Base-by-base conservation (phyloP, 2,329 filamentous ascomycete species). In the Calonectria henricotiae region DNA sequence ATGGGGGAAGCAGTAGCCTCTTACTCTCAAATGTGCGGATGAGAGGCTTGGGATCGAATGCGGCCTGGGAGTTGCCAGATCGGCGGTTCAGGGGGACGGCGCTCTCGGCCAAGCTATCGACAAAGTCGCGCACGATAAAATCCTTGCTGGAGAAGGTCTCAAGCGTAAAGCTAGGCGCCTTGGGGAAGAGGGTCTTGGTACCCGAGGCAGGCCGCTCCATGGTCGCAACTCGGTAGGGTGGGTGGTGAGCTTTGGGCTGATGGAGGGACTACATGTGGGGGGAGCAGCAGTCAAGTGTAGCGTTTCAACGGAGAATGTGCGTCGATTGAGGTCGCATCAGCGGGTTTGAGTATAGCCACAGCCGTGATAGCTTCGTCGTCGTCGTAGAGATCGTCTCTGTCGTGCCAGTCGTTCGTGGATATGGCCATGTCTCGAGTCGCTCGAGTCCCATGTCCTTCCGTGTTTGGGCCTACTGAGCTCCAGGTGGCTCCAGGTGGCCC, bases 91-190 rank as follows among this genome's bases (percentile, higher is more conserved):
- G 86, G n/a, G 94, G 92, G 41, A 94, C 89, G 25, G 94, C 93
- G 76, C 88, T 93, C 73, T 98, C 95, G 62, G 96, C 96, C 68
- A 99, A 91, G 62, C 92, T 90, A 81, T 99, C 97, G 77, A 99
- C 92, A 81, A 99, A 99, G 85, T 99, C 96, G 79, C 97, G 95
- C 75, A 98, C 96, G 73, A 98, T 98, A 80, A 98, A 99, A 84
- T 98, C 96, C 78, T 93, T 93, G 81, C 88, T 93, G 68, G 94
- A 94, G 83, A 95, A 94, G 84, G 95, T 95, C 51, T 98, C 94
- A 71, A 98, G 88, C 11, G 91, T 94, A 85, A 98, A 98, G 81
- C 89, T 92, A 71, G 94, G 94, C 44, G 92, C 93, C 82, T 90
- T 91, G 68, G 93, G 92, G 80, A 94, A 96, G 79, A 95, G 88